Conservation (phyloP, 225 moss, liverwort and hornwort genomes). For the Pseudisothecium myosuroides region DNA sequence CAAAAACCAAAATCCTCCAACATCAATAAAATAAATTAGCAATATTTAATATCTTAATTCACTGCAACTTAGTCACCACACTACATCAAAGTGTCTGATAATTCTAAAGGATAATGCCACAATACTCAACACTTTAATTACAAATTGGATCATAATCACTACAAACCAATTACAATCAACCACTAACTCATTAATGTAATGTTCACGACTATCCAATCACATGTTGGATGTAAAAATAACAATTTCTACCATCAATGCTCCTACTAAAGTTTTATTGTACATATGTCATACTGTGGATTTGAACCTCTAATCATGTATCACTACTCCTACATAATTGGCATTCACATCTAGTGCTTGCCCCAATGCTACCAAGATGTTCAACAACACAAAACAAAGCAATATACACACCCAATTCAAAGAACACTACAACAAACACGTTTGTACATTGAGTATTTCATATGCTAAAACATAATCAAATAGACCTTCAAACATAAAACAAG, state of each 20-base stretch:
- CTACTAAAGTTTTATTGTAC: not conserved
- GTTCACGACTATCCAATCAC: not conserved
- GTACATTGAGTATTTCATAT: not conserved
- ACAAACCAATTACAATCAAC: not conserved
- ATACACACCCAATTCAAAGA: not conserved
- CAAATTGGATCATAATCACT: not conserved
- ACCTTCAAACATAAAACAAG: not conserved
- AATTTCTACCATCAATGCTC: not conserved
- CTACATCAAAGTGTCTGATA: not conserved
- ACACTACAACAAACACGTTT: not conserved
- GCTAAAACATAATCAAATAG: not conserved
- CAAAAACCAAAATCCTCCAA: not conserved
- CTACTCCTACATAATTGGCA: not conserved
- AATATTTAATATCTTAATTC: not conserved
- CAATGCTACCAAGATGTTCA: rapidly evolving
- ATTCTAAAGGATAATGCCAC: not conserved
- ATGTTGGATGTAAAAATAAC: rapidly evolving
- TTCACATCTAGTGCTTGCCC: rapidly evolving
- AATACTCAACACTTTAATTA: not conserved
- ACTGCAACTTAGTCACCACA: rapidly evolving
- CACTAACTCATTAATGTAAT: not conserved
- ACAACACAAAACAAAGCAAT: not conserved
- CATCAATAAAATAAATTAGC: not conserved
- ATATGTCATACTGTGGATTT: not conserved
- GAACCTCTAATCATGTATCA: not conserved